phyloP scores from a whole-genome alignment of 768 basidiomycete genomes.

The Hemileccinum impolitum region DNA sequence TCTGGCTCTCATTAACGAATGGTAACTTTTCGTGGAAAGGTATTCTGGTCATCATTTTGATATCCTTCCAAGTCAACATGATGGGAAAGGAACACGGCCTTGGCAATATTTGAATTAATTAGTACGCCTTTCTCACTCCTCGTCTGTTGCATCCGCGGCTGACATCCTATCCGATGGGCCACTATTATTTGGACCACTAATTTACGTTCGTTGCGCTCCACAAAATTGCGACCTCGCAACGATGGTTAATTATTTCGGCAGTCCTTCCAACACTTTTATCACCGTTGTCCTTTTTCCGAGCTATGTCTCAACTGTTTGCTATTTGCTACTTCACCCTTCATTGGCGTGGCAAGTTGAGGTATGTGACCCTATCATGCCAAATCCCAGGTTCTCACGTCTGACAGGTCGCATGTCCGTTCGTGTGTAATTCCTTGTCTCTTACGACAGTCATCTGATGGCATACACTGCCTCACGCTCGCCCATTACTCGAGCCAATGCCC shows the following conservation, averaged over 20 bases:
- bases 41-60: not conserved
- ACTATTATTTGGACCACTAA: slow-evolving; percentile 10
- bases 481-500: not conserved
- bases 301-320: slow-evolving; percentile 5
- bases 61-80: not conserved
- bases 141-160: slow-evolving; percentile 1
- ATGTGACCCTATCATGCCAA: not conserved
- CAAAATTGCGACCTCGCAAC: slow-evolving; percentile 4
- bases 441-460: not conserved
- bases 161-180: slow-evolving; percentile 21
- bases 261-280: slow-evolving; percentile 11
- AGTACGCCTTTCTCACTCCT: slow-evolving; percentile 2
- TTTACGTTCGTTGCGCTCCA: slow-evolving; percentile 4
- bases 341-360: slow-evolving; percentile 9
- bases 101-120: slow-evolving; percentile 15
- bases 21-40: slow-evolving; percentile 1
- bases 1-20: slow-evolving; percentile 11
- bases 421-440: slow-evolving; percentile 13
- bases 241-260: slow-evolving; percentile 4
- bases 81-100: not conserved
- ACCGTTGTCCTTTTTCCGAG: slow-evolving; percentile 7
- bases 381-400: not conserved
- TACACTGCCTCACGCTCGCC: not conserved
- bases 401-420: slow-evolving; percentile 16
- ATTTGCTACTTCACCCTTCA: not conserved